These are phyloP conservation scores for Backusella luteola DNA, from an alignment of 192 early-diverging fungal genomes.

Conservation along the genomic window DNA sequence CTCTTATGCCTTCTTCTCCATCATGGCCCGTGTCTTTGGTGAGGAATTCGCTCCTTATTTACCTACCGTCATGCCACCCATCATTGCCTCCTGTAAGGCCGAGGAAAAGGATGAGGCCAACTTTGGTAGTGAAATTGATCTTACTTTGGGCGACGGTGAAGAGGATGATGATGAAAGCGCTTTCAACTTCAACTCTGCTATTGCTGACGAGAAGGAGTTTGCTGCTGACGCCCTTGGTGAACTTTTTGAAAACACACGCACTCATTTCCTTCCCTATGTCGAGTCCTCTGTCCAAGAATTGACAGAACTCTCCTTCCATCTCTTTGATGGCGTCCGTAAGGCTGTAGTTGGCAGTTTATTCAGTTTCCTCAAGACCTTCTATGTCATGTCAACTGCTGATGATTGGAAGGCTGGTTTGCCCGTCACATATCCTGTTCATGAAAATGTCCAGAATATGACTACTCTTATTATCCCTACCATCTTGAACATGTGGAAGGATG, in stretches of 20 bases:
- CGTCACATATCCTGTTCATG: conserved; percentile 65
- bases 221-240: conserved; percentile 88
- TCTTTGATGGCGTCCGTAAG: conserved; percentile 83
- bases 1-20: conserved; percentile 83
- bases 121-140: conserved; percentile 37
- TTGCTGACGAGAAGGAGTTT: conserved; percentile 93
- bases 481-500: conserved; percentile 71
- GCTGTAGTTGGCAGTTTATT: conserved; percentile 70
- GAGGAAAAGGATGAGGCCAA: conserved; percentile 60
- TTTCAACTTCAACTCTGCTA: conserved; percentile 70
- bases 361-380: conserved; percentile 76
- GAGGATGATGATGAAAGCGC: conserved; percentile 53
- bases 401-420: conserved; percentile 81
- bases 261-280: conserved; percentile 83
- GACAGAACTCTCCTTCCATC: conserved; percentile 66
- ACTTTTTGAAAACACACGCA: conserved; percentile 73
- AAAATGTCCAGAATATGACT: conserved; percentile 72
- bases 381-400: conserved; percentile 61
- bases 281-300: conserved; percentile 68
- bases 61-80: conserved; percentile 71
- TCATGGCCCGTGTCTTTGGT: conserved; percentile 76
- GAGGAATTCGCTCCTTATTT: conserved; percentile 83
- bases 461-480: conserved; percentile 69
- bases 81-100: conserved; percentile 75
- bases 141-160: conserved; percentile 44